phyloP scores from a whole-genome alignment of 2,329 filamentous ascomycete genomes.

The Tolypocladium nubicola region DNA sequence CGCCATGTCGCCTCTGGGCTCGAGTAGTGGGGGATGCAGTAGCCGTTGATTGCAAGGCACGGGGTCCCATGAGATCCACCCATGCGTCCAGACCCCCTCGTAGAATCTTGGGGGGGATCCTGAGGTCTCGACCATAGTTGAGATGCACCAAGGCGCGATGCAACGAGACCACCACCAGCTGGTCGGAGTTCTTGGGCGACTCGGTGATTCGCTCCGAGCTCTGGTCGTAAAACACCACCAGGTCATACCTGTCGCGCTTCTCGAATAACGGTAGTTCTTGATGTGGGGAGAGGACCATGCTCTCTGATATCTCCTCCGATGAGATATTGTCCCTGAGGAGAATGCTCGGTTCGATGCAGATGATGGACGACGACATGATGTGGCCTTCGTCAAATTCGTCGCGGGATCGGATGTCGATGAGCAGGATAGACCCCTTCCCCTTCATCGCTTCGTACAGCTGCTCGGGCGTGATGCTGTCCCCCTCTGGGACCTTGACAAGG shows the following conservation, averaged over 20 bases:
- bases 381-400: conserved; percentile 81
- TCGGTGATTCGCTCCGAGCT: conserved; percentile 40
- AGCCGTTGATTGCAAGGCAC: conserved; percentile 42
- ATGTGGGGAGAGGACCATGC: conserved; percentile 60
- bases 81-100: conserved; percentile 79
- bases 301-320: conserved; percentile 51
- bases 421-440: conserved; percentile 48
- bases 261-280: conserved; percentile 68
- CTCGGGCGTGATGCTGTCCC: conserved; percentile 52
- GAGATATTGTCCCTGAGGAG: conserved; percentile 58
- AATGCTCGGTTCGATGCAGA: conserved; percentile 79
- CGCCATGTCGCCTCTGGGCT: conserved; percentile 12
- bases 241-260: conserved; percentile 63
- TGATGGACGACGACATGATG: conserved; percentile 70
- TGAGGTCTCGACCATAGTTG: conserved; percentile 68
- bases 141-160: conserved; percentile 75
- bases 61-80: conserved; percentile 67
- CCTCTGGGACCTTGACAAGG: conserved; percentile 37
- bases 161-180: conserved; percentile 56
- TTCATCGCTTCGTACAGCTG: conserved; percentile 62
- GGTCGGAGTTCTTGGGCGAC: conserved; percentile 25
- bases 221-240: conserved; percentile 88
- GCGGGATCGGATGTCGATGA: conserved; percentile 78
- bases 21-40: conserved; percentile 14
- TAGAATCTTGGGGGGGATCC: conserved; percentile 64